Evolutionary conservation across 345 rosid species (phyloP).

Genomic region (Combretum micranthum): DNA sequence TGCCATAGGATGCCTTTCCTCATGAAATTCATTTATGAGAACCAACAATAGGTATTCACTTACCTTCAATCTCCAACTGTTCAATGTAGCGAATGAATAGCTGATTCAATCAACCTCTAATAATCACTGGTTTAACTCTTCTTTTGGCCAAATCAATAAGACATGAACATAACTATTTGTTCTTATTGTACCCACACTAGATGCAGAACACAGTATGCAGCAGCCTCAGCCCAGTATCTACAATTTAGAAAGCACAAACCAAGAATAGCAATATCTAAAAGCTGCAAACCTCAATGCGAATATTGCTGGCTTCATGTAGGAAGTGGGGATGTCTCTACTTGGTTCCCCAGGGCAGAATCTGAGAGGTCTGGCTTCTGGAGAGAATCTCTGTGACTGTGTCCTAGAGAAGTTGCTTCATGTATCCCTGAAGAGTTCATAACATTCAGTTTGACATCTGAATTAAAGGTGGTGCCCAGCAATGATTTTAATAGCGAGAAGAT

Average conservation of each 20-base stretch:
- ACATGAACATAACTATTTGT: neutral
- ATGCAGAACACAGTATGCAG: too few species aligned
- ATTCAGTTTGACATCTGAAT: slow-evolving; percentile 1
- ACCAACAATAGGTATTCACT: too few species aligned
- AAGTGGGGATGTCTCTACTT: slow-evolving; percentile 41
- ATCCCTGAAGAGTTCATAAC: slow-evolving; percentile 41
- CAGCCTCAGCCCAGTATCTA: too few species aligned
- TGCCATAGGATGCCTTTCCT: too few species aligned
- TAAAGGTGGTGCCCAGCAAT: neutral
- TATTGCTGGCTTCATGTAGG: slow-evolving; percentile 32
- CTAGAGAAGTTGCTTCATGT: slow-evolving; percentile 74
- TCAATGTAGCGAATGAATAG: too few species aligned
- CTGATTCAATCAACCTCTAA: too few species aligned
- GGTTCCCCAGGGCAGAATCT: slow-evolving; percentile 45
- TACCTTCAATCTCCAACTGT: too few species aligned
- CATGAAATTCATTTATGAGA: too few species aligned
- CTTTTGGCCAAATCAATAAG: neutral
- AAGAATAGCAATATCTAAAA: too few species aligned
- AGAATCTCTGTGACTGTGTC: slow-evolving; percentile 51
- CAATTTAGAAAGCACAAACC: too few species aligned
- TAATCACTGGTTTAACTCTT: neutral
- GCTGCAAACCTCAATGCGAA: too few species aligned
- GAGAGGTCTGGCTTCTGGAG: slow-evolving; percentile 39
- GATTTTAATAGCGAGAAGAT: neutral
- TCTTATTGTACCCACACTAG: too few species aligned